Base-by-base conservation (phyloP, 2,329 filamentous ascomycete genomes). In the Nemania diffusa region DNA sequence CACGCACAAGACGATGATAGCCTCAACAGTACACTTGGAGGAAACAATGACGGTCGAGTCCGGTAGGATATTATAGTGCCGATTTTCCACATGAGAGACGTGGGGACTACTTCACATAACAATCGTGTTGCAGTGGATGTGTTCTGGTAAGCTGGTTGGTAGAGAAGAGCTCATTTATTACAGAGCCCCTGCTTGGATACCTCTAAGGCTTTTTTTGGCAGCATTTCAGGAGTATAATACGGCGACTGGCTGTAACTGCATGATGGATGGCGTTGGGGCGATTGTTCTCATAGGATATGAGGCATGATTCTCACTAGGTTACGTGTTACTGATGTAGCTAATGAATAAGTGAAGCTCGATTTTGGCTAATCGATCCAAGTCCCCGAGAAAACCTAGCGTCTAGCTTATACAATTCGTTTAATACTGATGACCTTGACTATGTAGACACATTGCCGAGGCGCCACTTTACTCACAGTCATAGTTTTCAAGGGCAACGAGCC, bases 1-100 rank as follows among this genome's bases (percentile, higher is more conserved):
- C 72, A 56, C 32, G 22, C 37, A 17, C 71, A 34, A 57, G 72
- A 37, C 42, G 77, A 79, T n/a, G 78, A 78, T 29, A 79, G 74
- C 26, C 76, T 81, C 8, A 82, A 83, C 60, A 86, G 82, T 65
- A 85, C 83, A 1, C 72, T 84, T 34, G 83, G 83, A 34, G 82
- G 81, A 72, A 84, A 84, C 65, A 83, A 79, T 57, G 78, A 81
- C 20, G 73, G 75, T n/a, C 69, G 76, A 52, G 79, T 74, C 11
- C 74, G 60, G 22, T 78, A 44, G 73, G 13, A 7, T 42, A 13
- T 5, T 17, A 26, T 15, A 20, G 1, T 3, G 17, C 6, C 17
- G 42, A 5, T 40, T 22, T 44, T 42, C 17, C 53, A 17, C 7
- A 42, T 7, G 24, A 26, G 24, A 29, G 5, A 22, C 3, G 20